Base-by-base conservation (phyloP, 2,329 filamentous ascomycete species). In the Hypoxylon sp. region DNA sequence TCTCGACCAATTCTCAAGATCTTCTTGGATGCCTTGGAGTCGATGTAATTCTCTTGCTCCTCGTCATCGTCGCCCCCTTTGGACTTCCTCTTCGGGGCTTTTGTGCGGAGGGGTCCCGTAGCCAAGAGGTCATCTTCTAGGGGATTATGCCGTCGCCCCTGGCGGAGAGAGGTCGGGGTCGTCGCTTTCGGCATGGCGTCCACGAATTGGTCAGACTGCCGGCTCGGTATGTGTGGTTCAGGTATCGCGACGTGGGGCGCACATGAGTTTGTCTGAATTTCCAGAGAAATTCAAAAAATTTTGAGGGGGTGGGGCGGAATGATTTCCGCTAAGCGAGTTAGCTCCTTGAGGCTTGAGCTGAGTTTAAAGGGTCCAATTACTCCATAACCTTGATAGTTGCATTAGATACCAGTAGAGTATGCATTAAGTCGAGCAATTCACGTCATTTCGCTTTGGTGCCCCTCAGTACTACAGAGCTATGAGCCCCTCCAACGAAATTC, bases 1-100 rank as follows among this genome's bases (percentile, higher is more conserved):
- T 97, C 93, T 75, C 94, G 92, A 61, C 95, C 95, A 75, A 98
- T 93, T 73, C 92, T 89, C 67, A 99, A 79, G 78, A 99, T 99
- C 75, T 93, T 94, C 74, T 91, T 88, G 63, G 95, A 97, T 17
- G 94, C 90, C 79, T 93, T 94, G 65, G 94, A 90, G 79, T 98
- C 94, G 68, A 99, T 89, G 76, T 92, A 98, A 71, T 86, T 84
- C 68, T 92, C 89, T 67, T 88, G 86, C 64, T 89, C 86, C 8
- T 86, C 85, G 32, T 87, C 85, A 35, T 89, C 86, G 65, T 88
- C 86, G 66, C 88, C 87, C 79, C 88, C 87, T 80, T 89, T 92
- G 71, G 85, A 83, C 80, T 90, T 91, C 73, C 86, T 86, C 83
- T 93, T 93, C 73, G 90, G 90, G 31, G 89, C 85, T 85, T 94